These are phyloP conservation scores for Limnanthes douglasii DNA, from an alignment of 345 rosid species.

Conservation along the genomic window DNA sequence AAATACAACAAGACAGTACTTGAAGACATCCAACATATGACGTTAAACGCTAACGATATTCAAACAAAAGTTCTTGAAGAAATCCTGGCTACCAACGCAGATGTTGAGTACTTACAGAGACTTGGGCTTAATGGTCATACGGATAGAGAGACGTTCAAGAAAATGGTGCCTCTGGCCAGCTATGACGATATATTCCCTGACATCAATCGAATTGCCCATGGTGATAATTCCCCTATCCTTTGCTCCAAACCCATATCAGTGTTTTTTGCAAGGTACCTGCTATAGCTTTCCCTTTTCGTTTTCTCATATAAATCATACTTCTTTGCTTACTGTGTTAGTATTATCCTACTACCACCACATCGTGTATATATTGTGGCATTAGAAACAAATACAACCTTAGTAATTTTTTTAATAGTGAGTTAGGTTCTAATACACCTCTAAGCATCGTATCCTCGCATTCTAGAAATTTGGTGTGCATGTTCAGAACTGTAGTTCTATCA, in stretches of 20 bases:
- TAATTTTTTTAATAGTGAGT: too few relatives aligned
- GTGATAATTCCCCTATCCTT: conserved; percentile 74
- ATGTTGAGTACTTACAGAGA: conserved; percentile 66
- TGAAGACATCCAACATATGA: conserved; percentile 68
- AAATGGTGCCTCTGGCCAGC: conserved; percentile 50
- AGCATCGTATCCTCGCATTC: too few relatives aligned
- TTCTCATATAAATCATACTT: too few relatives aligned
- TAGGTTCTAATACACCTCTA: too few relatives aligned
- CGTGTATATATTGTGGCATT: too few relatives aligned
- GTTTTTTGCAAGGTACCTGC: conserved; percentile 91
- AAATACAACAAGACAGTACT: conserved; percentile 45
- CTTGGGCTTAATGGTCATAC: conserved; percentile 48
- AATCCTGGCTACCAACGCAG: conserved; percentile 76
- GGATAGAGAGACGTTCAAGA: conserved; percentile 67
- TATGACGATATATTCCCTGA: conserved; percentile 80
- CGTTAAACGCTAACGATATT: conserved; percentile 49
- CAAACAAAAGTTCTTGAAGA: conserved; percentile 60
- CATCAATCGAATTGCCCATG: conserved; percentile 82
- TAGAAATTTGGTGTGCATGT: too few relatives aligned
- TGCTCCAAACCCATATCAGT: conserved; percentile 85
- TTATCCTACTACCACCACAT: too few relatives aligned
- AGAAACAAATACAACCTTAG: too few relatives aligned
- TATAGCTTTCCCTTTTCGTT: background rate
- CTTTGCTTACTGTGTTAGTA: too few relatives aligned
- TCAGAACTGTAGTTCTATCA: too few relatives aligned